A percentile compares a stretch with the other conserved stretches of the same genome.
phyloP scores from a whole-genome alignment of 202 grass and related monocot genomes.

The Setaria italica region DNA sequence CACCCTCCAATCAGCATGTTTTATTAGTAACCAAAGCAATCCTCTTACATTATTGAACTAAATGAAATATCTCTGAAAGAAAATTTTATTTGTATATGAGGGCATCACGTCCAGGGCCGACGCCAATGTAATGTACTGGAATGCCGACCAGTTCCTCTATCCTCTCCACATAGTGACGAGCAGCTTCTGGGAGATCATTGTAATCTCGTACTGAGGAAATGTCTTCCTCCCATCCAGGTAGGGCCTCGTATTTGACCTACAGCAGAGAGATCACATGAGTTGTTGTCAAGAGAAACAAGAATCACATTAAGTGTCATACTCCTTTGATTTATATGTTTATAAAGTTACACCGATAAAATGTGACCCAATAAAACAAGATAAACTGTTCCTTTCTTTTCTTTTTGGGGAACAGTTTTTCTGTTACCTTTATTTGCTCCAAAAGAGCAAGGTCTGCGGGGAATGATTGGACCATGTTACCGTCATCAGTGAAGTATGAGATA shows the following conservation, averaged over 20 bases:
- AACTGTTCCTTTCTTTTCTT: neutral
- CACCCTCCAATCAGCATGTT: neutral
- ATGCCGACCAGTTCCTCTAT: conserved; percentile 90
- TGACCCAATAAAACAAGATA: neutral
- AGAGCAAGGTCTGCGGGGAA: conserved; percentile 71
- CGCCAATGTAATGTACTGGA: conserved; percentile 86
- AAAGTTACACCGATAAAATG: neutral
- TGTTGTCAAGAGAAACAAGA: neutral
- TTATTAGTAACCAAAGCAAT: neutral
- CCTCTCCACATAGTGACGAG: conserved; percentile 76
- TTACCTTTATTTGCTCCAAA: conserved; percentile 75
- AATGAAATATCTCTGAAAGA: neutral
- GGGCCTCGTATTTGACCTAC: conserved; percentile 86
- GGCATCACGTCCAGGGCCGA: conserved; percentile 85
- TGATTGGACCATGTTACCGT: conserved; percentile 58
- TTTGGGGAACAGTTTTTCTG: neutral
- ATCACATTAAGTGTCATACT: neutral
- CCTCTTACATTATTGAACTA: neutral
- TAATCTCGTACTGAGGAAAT: conserved; percentile 73
- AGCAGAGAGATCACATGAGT: conserved; percentile 36
- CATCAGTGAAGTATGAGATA: conserved; percentile 57
- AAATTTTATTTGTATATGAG: conserved; percentile 77
- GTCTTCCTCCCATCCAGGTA: conserved; percentile 81
- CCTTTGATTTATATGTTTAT: neutral
- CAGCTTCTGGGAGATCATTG: conserved; percentile 70